Evolutionary conservation across 805 yeast genomes (phyloP).

Genomic region (Teunomyces atbi): DNA sequence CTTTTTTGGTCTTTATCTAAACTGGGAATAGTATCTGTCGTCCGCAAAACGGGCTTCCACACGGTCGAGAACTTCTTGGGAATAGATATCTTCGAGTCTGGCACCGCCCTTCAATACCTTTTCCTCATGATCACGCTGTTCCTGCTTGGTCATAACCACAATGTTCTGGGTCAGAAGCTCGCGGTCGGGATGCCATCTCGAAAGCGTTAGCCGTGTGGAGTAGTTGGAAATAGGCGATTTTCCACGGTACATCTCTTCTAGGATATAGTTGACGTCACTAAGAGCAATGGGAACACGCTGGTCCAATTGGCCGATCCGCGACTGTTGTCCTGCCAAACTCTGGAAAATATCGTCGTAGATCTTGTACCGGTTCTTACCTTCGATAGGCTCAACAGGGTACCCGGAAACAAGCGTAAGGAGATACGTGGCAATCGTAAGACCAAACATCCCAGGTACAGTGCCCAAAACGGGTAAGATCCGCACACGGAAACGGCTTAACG

Average conservation of each 20-base stretch:
- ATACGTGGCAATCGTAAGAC: conserved; percentile 84
- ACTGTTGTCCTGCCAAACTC: conserved; percentile 82
- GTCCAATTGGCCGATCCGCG: conserved; percentile 68
- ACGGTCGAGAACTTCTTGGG: conserved; percentile 52
- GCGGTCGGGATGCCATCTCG: conserved; percentile 76
- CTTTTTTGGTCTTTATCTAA: conserved; percentile 20
- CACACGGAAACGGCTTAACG: conserved; percentile 86
- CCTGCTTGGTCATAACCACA: conserved; percentile 86
- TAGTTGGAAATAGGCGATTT: conserved; percentile 84
- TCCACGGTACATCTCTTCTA: conserved; percentile 92
- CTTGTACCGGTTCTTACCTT: conserved; percentile 84
- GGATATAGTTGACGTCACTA: conserved; percentile 72
- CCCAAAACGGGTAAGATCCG: conserved; percentile 95
- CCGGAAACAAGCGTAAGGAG: conserved; percentile 77
- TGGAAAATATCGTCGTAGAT: conserved; percentile 81
- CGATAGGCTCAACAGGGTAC: conserved; percentile 87
- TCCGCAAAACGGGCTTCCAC: conserved; percentile 68
- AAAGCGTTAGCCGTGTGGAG: conserved; percentile 74
- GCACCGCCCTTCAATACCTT: conserved; percentile 71
- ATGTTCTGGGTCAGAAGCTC: conserved; percentile 73
- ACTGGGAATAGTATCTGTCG: conserved; percentile 67
- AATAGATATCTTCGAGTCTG: conserved; percentile 59
- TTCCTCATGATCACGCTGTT: conserved; percentile 76
- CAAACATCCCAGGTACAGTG: conserved; percentile 96
- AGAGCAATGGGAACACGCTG: conserved; percentile 74